Conservation (phyloP, 73 alveolate species). For the Paramecium sonneborni region DNA sequence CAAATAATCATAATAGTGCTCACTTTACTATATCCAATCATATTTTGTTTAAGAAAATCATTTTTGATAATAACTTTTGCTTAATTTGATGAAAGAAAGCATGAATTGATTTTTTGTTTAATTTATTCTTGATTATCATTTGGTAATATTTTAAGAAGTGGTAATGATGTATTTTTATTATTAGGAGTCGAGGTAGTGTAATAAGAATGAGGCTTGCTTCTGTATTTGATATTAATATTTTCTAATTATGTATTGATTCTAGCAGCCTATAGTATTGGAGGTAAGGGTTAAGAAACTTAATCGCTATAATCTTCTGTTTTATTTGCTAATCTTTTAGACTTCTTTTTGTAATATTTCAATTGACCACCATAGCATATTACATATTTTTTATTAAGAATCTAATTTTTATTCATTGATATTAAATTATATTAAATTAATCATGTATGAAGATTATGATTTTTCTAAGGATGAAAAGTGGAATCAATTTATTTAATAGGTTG, state of each 20-base stretch:
- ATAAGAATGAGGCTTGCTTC: background rate
- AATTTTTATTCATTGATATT: background rate
- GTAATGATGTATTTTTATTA: background rate
- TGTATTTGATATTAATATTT: background rate
- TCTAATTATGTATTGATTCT: constrained; percentile 20
- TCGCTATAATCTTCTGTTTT: constrained; percentile 17
- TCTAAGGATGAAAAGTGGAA: constrained; percentile 8
- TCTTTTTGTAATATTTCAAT: background rate
- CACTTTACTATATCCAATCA: constrained; percentile 10
- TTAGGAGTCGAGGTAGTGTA: background rate
- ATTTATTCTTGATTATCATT: constrained; percentile 4
- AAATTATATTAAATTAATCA: background rate
- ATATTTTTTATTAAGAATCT: constrained; percentile 1
- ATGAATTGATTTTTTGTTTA: background rate
- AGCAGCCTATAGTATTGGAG: background rate
- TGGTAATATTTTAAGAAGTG: background rate
- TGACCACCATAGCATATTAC: background rate
- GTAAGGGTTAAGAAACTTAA: background rate
- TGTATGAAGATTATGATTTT: background rate
- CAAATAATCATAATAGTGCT: constrained; percentile 18
- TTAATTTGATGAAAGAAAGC: background rate
- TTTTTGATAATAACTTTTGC: background rate
- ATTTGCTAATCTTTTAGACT: background rate
- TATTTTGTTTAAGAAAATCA: background rate
- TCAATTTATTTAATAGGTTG: background rate